Conservation (phyloP, 805 yeast genomes). For the Metschnikowia corniflorae region DNA sequence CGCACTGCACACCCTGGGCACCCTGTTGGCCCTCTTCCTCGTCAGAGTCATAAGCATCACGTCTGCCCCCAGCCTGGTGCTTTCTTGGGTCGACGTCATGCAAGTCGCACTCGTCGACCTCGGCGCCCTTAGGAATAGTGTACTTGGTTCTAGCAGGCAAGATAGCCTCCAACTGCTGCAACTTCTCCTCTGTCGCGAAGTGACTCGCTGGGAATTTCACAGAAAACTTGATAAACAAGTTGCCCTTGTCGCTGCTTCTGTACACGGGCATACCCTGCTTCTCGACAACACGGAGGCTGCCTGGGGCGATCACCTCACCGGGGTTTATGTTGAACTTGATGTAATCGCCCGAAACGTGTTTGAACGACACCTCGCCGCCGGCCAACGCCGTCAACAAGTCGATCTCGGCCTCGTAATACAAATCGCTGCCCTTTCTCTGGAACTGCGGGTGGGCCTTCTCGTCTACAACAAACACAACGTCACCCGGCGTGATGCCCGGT, state of each 20-base stretch:
- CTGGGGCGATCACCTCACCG: slow-evolving; percentile 92
- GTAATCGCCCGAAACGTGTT: slow-evolving; percentile 91
- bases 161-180: slow-evolving; percentile 66
- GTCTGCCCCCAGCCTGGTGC: slow-evolving; percentile 44
- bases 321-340: slow-evolving; percentile 78
- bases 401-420: slow-evolving; percentile 78
- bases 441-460: slow-evolving; percentile 84
- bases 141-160: slow-evolving; percentile 73
- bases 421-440: slow-evolving; percentile 86
- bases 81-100: slow-evolving; percentile 63
- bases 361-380: slow-evolving; percentile 86
- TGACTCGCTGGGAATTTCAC: slow-evolving; percentile 81
- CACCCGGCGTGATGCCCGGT: slow-evolving; percentile 94
- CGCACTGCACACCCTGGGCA: slow-evolving; percentile 27
- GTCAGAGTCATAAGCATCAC: slow-evolving; percentile 43
- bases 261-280: slow-evolving; percentile 97
- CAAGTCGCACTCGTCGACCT: slow-evolving; percentile 76
- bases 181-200: slow-evolving; percentile 71
- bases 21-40: slow-evolving; percentile 41
- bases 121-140: slow-evolving; percentile 65
- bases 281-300: slow-evolving; percentile 71
- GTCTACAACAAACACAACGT: slow-evolving; percentile 85
- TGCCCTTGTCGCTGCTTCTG: slow-evolving; percentile 85
- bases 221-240: slow-evolving; percentile 79
- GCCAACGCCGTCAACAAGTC: slow-evolving; percentile 93